A percentile compares a stretch with the other conserved stretches of the same genome.
These are phyloP conservation scores for Eutrema heterophyllum DNA, from an alignment of 345 rosid species.

Conservation along the genomic window DNA sequence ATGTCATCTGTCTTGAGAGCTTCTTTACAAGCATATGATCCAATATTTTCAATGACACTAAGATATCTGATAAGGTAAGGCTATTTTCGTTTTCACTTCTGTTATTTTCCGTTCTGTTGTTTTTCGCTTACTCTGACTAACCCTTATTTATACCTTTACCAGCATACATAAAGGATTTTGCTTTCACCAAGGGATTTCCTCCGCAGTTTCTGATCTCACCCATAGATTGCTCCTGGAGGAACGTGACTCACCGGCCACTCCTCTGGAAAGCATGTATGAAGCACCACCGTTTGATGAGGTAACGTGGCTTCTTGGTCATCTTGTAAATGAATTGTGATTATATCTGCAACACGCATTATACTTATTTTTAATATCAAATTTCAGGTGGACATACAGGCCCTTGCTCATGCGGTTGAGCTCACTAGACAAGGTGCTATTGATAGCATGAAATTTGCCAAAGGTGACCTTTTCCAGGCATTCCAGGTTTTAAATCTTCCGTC, in stretches of 20 bases:
- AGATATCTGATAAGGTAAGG: conserved; percentile 78
- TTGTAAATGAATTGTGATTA: not conserved
- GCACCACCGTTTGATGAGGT: conserved; percentile 97
- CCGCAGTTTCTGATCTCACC: conserved; percentile 85
- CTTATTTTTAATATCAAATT: conserved; percentile 10
- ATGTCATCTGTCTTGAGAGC: conserved; percentile 87
- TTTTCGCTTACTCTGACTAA: conserved; percentile 3
- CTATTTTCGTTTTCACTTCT: not conserved
- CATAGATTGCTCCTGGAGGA: conserved; percentile 84
- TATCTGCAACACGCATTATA: not conserved
- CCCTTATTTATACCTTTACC: conserved; percentile 25
- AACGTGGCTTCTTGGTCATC: conserved; percentile 3
- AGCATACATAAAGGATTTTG: conserved; percentile 89
- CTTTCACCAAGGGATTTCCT: conserved; percentile 66
- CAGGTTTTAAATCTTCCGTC: conserved; percentile 45
- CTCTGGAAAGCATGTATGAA: conserved; percentile 63
- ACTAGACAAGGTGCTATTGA: conserved; percentile 96
- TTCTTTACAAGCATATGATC: conserved; percentile 83
- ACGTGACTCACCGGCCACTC: conserved; percentile 75
- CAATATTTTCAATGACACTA: conserved; percentile 73
- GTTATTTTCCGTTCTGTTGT: not conserved
- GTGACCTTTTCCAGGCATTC: conserved; percentile 88
- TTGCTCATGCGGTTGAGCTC: conserved; percentile 93
- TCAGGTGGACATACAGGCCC: conserved; percentile 95
- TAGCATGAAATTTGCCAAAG: conserved; percentile 90